Base-by-base conservation (phyloP, 176 grass and related monocot genomes). In the Rhynchospora tenuis region DNA sequence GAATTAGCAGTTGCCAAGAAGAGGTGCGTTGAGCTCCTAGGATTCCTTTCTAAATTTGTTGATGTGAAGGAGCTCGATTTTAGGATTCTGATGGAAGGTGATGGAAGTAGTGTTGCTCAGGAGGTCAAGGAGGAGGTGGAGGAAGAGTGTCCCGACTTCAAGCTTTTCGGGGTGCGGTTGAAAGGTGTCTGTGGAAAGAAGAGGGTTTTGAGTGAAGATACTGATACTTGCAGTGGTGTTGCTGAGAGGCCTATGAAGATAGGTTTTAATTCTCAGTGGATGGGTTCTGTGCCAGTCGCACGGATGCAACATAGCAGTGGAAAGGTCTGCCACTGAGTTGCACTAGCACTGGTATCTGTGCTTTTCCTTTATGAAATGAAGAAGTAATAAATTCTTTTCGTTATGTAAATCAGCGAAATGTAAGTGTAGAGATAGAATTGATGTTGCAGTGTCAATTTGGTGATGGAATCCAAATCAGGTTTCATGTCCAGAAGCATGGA, bases 81-180 rank as follows among this genome's bases (percentile, higher is more conserved):
- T n/a, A 2, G 45, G 10, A 61, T 72, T 74, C 51, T 84, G 63
- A 84, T 73, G 73, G 66, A 81, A 61, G 72, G 61, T 11, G 65
- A 80, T 1, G 42, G 20, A 59, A 13, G 51, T 59, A 24, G 16
- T 19, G 14, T 42, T 24, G 55, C 73, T 2, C 31, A 31, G 27
- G 45, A 54, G n/a, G 79, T 10, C 43, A 57, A 69, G 16, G n/a
- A 33, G 1, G 44, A 82, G 56, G 58, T 13, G 28, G 79, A 48
- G 8, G 57, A 86, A 64, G 84, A 85, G 24, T 48, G 63, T 13
- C 9, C 16, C 0, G 80, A 64, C 5, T 77, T 90, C 16, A 90
- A 90, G 72, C 88, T 90, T 33, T 90, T 90, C 19, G 88, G 88
- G 14, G 88, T 89, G 3, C 17, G 63, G 44, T 47, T 89, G 79